Percentiles rank a stretch among this genome's conserved stretches.
phyloP scores from a whole-genome alignment of 352 stramenopile species.

The Hyaloperonospora brassicae region DNA sequence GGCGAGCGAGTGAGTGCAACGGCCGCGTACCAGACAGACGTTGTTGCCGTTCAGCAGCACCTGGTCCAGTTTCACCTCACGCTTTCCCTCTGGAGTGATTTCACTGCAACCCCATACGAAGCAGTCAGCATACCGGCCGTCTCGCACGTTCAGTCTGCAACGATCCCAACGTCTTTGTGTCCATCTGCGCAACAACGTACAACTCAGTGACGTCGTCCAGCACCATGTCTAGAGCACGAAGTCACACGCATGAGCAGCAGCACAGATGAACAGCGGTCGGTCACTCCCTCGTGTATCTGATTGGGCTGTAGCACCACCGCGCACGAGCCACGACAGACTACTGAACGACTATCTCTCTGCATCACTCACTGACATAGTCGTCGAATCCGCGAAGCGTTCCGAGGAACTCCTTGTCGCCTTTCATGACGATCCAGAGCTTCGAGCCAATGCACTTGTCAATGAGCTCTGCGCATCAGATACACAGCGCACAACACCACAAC shows the following conservation, averaged over 20 bases:
- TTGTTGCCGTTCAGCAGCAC: constrained; percentile 99
- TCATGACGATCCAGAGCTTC: constrained; percentile 99
- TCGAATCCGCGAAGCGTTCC: constrained; percentile 93
- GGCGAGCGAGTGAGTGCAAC: neutral
- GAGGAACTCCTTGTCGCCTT: constrained; percentile 94
- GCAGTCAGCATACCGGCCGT: neutral
- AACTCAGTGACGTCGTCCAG: constrained; percentile 94
- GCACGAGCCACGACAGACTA: no score
- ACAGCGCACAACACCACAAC: neutral
- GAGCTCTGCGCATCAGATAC: constrained; percentile 66
- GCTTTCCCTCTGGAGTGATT: constrained; percentile 82
- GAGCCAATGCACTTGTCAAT: constrained; percentile 99
- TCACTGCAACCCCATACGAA: constrained; percentile 34
- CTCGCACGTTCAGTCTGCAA: neutral
- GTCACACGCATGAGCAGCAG: neutral
- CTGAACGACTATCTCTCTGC: neutral
- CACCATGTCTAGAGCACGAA: constrained; percentile 67
- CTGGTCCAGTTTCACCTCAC: constrained; percentile 85
- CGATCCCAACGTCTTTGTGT: neutral
- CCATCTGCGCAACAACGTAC: constrained; percentile 32
- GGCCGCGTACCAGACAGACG: constrained; percentile 79
- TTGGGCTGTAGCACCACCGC: no score
- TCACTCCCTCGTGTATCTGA: neutral
- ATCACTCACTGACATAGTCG: constrained; percentile 92
- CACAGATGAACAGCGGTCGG: constrained; percentile 1